Evolutionary conservation across 768 basidiomycete genomes (phyloP).

Genomic region (Agaricus subrufescens): DNA sequence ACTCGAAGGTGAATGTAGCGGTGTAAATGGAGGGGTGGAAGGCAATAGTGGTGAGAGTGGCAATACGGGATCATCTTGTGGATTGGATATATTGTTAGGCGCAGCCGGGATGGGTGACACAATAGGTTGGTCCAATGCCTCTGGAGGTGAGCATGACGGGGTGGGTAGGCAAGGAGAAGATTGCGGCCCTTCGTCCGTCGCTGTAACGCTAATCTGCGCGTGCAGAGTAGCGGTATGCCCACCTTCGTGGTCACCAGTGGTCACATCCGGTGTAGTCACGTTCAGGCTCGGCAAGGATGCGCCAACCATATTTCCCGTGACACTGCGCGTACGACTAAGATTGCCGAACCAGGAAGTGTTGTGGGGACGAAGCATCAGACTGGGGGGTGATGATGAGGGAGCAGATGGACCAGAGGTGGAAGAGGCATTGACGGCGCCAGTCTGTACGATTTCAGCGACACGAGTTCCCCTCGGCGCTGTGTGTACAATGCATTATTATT

Average conservation of each 20-base stretch:
- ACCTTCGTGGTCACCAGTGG: not conserved
- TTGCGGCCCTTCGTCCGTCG: not conserved
- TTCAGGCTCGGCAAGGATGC: not conserved
- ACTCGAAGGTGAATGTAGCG: not conserved
- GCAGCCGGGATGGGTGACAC: not conserved
- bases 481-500: not conserved
- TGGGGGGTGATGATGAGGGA: not conserved
- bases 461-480: not conserved
- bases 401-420: not conserved
- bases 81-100: not conserved
- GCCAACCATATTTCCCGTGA: not conserved
- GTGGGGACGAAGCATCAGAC: not conserved
- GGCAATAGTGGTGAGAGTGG: not conserved
- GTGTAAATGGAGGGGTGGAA: not conserved
- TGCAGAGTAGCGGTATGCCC: not conserved
- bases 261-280: not conserved
- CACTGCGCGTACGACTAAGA: not conserved
- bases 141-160: not conserved
- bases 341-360: conserved; percentile 1
- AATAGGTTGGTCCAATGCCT: not conserved
- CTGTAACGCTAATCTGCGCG: not conserved
- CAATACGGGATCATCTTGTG: not conserved
- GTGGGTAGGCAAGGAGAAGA: not conserved
- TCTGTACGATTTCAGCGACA: not conserved
- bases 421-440: not conserved